A percentile compares a stretch with the other conserved stretches of the same genome.
phyloP scores from a whole-genome alignment of 1,139 yeast genomes.

The Nadsonia commutata region DNA sequence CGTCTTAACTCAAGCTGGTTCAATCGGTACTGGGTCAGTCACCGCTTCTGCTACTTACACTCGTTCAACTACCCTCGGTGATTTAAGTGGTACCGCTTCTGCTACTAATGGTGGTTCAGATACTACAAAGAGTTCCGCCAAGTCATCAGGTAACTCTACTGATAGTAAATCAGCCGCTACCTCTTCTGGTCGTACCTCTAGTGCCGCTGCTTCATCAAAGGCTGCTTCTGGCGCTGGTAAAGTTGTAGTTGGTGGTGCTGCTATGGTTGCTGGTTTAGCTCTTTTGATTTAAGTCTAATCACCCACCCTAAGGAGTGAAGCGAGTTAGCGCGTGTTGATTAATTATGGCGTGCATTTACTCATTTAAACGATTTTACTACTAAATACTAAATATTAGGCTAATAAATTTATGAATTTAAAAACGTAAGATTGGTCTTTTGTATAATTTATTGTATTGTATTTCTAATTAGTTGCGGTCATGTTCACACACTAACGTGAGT shows the following conservation, averaged over 20 bases:
- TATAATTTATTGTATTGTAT: too few species aligned
- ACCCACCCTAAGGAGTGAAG: too few species aligned
- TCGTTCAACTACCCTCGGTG: slow-evolving; percentile 2
- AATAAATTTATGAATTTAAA: too few species aligned
- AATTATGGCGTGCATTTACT: background rate
- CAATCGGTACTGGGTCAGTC: slow-evolving; percentile 13
- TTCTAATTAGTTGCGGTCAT: too few species aligned
- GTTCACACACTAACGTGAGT: too few species aligned
- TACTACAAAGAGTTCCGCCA: background rate
- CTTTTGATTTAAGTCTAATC: background rate
- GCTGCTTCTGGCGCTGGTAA: slow-evolving; percentile 3
- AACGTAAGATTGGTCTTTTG: too few species aligned
- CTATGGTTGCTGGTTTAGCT: slow-evolving; percentile 3
- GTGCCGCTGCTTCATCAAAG: slow-evolving; percentile 1
- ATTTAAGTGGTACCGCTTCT: background rate
- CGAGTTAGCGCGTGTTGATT: too few species aligned
- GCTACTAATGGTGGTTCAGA: background rate
- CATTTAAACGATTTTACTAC: too few species aligned
- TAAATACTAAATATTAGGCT: background rate
- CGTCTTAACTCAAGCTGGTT: slow-evolving; percentile 16
- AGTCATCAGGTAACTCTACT: background rate
- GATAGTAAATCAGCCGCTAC: slow-evolving; percentile 1
- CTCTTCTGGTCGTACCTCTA: background rate
- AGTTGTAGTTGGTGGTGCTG: slow-evolving; percentile 1
- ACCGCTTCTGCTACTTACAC: slow-evolving; percentile 10